Evolutionary conservation across 2,329 filamentous ascomycete genomes (phyloP).

Genomic region (Arthrobotrys musiformis): DNA sequence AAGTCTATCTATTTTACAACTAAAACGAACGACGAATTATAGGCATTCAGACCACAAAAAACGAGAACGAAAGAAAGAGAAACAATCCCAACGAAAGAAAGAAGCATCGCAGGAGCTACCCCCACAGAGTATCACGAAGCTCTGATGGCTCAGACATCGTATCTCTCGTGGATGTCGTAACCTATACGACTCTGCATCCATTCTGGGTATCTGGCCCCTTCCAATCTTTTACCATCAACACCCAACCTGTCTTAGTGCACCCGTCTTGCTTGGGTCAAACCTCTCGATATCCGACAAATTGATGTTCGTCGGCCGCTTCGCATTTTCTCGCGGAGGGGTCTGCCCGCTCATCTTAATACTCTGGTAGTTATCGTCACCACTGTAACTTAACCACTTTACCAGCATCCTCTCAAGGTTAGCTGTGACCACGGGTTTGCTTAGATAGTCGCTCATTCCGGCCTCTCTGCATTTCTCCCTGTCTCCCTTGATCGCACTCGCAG

Average conservation of each 20-base stretch:
- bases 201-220: neutral
- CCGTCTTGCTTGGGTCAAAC: slow-evolving; percentile 8
- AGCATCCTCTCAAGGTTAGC: slow-evolving; percentile 50
- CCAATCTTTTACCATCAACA: neutral
- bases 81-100: slow-evolving; percentile 7
- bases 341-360: slow-evolving; percentile 49
- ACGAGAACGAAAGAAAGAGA: neutral
- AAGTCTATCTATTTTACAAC: slow-evolving; percentile 36
- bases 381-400: slow-evolving; percentile 49
- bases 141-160: neutral
- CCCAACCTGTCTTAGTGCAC: neutral
- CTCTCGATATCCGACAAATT: slow-evolving; percentile 29
- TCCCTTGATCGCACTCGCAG: slow-evolving; percentile 79
- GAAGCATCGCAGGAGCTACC: neutral
- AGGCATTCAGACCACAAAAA: neutral
- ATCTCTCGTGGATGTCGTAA: neutral
- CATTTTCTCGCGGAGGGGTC: slow-evolving; percentile 36
- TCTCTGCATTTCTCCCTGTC: slow-evolving; percentile 78
- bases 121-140: neutral
- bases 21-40: neutral
- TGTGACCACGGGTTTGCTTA: slow-evolving; percentile 61
- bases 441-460: slow-evolving; percentile 80
- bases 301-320: slow-evolving; percentile 6
- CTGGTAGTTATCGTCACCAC: slow-evolving; percentile 40
- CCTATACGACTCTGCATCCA: no score